phyloP scores from a whole-genome alignment of 495 filamentous ascomycete genomes.

The Daldinia bambusicola region DNA sequence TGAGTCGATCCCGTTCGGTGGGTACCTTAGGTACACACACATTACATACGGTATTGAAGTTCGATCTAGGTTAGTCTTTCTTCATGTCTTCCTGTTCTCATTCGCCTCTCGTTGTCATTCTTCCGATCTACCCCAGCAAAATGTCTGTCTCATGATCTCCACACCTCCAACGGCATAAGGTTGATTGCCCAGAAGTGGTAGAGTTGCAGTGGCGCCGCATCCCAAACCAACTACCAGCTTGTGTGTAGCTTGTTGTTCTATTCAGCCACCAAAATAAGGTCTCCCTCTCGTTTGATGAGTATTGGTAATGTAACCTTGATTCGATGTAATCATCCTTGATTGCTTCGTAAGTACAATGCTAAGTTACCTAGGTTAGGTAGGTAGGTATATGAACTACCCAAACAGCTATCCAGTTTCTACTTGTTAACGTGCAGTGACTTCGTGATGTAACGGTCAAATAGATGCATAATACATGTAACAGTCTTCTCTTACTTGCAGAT shows the following conservation, averaged over 20 bases:
- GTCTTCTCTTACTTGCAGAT: background rate
- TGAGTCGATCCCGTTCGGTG: conserved; percentile 25
- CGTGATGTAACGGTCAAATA: too few relatives aligned
- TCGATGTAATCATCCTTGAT: conserved; percentile 11
- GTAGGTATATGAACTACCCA: background rate
- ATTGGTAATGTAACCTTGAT: conserved; percentile 20
- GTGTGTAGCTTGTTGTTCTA: conserved; percentile 21
- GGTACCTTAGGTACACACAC: too few relatives aligned
- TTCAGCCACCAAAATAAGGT: conserved; percentile 19
- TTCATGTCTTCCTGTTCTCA: background rate
- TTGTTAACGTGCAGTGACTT: background rate
- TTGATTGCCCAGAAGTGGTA: conserved; percentile 19
- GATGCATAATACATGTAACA: too few relatives aligned
- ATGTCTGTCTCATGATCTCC: conserved; percentile 22
- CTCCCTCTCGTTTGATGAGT: conserved; percentile 24
- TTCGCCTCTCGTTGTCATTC: background rate
- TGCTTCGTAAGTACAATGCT: conserved; percentile 18
- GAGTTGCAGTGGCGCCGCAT: conserved; percentile 32
- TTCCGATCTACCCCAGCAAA: conserved; percentile 5
- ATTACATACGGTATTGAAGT: background rate
- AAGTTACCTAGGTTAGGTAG: background rate
- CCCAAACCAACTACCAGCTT: conserved; percentile 16
- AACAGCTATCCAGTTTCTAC: background rate
- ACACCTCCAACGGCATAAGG: conserved; percentile 11
- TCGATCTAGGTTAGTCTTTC: conserved; percentile 16